phyloP scores from a whole-genome alignment of 805 yeast species.

The Candida ortonii region DNA sequence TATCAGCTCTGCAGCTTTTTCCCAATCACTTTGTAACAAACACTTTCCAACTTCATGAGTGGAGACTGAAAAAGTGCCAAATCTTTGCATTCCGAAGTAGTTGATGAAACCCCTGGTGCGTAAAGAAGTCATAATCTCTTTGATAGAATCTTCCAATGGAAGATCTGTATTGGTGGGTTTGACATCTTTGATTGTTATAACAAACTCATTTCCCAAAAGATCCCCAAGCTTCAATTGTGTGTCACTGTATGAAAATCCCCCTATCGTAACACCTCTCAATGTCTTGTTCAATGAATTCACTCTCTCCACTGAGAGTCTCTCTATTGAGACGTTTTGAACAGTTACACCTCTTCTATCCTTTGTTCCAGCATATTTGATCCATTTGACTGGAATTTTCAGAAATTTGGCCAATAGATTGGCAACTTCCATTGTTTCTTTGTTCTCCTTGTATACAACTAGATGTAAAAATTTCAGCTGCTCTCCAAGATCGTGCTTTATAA shows the following conservation, averaged over 20 bases:
- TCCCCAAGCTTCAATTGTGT: conserved; percentile 72
- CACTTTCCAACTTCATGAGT: conserved; percentile 83
- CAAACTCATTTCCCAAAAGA: conserved; percentile 82
- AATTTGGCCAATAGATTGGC: conserved; percentile 71
- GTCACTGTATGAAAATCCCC: conserved; percentile 71
- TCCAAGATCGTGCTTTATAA: conserved; percentile 72
- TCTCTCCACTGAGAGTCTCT: conserved; percentile 68
- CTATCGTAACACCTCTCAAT: conserved; percentile 73
- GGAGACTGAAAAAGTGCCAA: conserved; percentile 92
- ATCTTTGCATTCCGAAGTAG: conserved; percentile 97
- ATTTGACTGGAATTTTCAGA: conserved; percentile 68
- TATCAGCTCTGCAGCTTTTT: conserved; percentile 72
- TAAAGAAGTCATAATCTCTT: conserved; percentile 54
- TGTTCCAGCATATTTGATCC: conserved; percentile 86
- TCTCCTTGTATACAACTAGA: conserved; percentile 85
- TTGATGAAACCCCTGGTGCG: conserved; percentile 77
- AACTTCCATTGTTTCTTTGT: conserved; percentile 96
- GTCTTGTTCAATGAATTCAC: conserved; percentile 73
- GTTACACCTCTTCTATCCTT: conserved; percentile 97
- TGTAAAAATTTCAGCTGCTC: conserved; percentile 65
- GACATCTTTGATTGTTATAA: conserved; percentile 79
- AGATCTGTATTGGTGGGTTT: conserved; percentile 33
- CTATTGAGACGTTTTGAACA: conserved; percentile 73
- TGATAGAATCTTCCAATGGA: conserved; percentile 45
- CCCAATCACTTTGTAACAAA: conserved; percentile 72